A percentile compares a stretch with the other conserved stretches of the same genome.
phyloP scores from a whole-genome alignment of 1,284 basidiomycete species.

The Cystobasidiaceae sp. region DNA sequence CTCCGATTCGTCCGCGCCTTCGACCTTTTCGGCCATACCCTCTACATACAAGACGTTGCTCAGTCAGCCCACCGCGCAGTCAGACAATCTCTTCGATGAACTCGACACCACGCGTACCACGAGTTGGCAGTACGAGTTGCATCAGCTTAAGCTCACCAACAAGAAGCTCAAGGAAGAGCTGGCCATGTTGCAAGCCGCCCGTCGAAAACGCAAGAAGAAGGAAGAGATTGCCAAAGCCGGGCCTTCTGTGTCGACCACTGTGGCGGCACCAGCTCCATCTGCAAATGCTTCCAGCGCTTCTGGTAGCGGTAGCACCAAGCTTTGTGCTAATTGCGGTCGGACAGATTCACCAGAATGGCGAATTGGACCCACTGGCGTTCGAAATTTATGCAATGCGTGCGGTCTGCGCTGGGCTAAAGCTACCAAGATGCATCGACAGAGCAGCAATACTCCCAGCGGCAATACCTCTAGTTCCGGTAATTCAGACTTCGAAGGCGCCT shows the following conservation, averaged over 20 bases:
- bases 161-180: conserved; percentile 66
- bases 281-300: no score
- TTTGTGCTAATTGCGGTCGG: conserved; percentile 40
- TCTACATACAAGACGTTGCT: conserved; percentile 40
- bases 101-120: conserved; percentile 61
- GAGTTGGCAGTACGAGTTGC: conserved; percentile 88
- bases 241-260: conserved; percentile 12
- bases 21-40: conserved; percentile 38
- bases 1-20: conserved; percentile 28
- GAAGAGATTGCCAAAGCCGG: not conserved
- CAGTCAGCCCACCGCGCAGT: conserved; percentile 28
- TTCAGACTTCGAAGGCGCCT: conserved; percentile 16
- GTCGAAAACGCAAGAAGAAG: conserved; percentile 35
- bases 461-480: conserved; percentile 12
- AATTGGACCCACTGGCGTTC: conserved; percentile 34
- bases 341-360: conserved; percentile 38
- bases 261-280: not conserved
- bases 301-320: conserved; percentile 5
- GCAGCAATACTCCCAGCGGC: conserved; percentile 9
- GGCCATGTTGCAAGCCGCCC: conserved; percentile 42
- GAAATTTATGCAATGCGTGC: conserved; percentile 42
- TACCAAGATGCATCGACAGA: conserved; percentile 9
- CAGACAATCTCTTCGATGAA: conserved; percentile 64
- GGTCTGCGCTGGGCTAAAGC: conserved; percentile 32
- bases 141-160: conserved; percentile 73